phyloP scores from a whole-genome alignment of 768 basidiomycete species.

The Lepiota venenata region DNA sequence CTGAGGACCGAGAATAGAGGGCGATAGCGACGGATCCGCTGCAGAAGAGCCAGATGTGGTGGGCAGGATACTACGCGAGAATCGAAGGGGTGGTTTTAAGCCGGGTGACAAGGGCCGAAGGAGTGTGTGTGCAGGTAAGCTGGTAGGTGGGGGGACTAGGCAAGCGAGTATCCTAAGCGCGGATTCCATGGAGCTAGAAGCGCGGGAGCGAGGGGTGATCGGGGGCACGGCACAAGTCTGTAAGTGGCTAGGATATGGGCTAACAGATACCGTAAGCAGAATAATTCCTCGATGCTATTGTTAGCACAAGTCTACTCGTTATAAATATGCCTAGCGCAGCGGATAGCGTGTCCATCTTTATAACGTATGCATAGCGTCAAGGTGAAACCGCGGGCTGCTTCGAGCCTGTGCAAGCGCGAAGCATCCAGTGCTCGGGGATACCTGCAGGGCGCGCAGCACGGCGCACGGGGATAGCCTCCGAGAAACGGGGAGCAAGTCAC shows the following conservation, averaged over 20 bases:
- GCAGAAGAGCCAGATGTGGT: not conserved
- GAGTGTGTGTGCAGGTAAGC: not conserved
- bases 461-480: no score
- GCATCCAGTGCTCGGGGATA: no score
- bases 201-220: not conserved
- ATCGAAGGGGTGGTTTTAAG: not conserved
- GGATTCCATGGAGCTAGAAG: slow-evolving; percentile 8
- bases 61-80: not conserved
- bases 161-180: not conserved
- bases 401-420: no score
- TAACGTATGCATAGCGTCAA: not conserved
- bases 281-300: slow-evolving; percentile 2
- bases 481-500: no score
- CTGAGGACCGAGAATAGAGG: not conserved
- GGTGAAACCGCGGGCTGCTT: not conserved
- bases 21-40: not conserved
- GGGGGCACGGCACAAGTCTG: not conserved
- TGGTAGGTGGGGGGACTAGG: not conserved
- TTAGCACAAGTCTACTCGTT: not conserved
- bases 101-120: slow-evolving; percentile 1
- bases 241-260: not conserved
- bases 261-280: not conserved
- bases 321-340: not conserved
- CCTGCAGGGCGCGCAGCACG: no score
- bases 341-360: no score